A percentile compares a stretch with the other conserved stretches of the same genome.
Evolutionary conservation across 2,329 filamentous ascomycete species (phyloP).

Genomic region (Lachnellula subtilissima): DNA sequence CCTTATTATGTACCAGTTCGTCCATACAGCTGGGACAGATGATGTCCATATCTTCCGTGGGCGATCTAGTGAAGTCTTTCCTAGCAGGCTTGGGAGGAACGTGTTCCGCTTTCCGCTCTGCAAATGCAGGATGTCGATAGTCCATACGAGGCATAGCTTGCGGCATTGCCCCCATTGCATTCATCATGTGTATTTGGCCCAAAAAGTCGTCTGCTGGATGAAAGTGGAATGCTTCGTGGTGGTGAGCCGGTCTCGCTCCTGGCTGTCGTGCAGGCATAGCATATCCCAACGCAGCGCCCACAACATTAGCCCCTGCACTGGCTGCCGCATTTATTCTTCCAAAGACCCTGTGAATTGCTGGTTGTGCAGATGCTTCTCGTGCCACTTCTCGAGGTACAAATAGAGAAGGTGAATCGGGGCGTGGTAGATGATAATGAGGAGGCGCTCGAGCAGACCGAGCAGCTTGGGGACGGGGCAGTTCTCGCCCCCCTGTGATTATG

Average conservation of each 20-base stretch:
- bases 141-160: conserved; percentile 19
- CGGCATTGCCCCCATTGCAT: background rate
- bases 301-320: background rate
- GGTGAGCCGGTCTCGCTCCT: background rate
- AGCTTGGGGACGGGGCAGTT: conserved; percentile 13
- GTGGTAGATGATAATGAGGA: background rate
- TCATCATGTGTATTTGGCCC: background rate
- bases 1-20: conserved; percentile 68
- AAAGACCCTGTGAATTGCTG: background rate
- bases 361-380: conserved; percentile 6
- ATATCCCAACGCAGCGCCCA: background rate
- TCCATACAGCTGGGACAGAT: conserved; percentile 83
- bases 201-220: background rate
- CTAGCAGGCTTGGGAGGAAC: conserved; percentile 47
- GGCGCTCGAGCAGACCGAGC: conserved; percentile 1
- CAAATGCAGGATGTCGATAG: conserved; percentile 22
- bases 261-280: background rate
- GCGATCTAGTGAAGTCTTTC: conserved; percentile 76
- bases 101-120: conserved; percentile 26
- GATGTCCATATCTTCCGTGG: conserved; percentile 65
- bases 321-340: background rate
- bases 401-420: conserved; percentile 5
- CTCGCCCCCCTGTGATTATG: conserved; percentile 27
- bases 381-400: conserved; percentile 10
- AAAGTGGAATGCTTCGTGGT: background rate